Evolutionary conservation across 148 eudicot species (phyloP).

Genomic region (Diospyros lotus): DNA sequence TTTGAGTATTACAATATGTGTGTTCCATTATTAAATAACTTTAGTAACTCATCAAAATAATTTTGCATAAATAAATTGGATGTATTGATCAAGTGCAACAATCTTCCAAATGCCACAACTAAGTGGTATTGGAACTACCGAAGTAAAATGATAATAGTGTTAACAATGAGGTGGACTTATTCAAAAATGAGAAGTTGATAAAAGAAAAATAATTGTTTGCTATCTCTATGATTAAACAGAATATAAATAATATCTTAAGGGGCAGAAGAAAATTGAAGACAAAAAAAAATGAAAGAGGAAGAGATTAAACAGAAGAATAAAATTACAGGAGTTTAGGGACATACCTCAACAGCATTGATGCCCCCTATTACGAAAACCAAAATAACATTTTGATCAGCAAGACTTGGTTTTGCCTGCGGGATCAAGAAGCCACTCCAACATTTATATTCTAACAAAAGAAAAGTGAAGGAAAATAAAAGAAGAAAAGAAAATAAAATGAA

Average conservation of each 20-base stretch:
- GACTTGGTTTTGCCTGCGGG: constrained; percentile 86
- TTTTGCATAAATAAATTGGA: too few species aligned
- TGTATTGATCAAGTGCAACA: background rate
- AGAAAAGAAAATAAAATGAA: background rate
- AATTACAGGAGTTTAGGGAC: background rate
- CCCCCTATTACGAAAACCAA: constrained; percentile 88
- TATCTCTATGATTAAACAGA: background rate
- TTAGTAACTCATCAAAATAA: too few species aligned
- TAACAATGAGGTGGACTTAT: background rate
- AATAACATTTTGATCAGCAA: constrained; percentile 77
- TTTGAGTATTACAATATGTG: too few species aligned
- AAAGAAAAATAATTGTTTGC: background rate
- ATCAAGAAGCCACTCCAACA: constrained; percentile 15
- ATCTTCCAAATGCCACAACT: background rate
- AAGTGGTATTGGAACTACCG: background rate
- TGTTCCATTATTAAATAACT: too few species aligned
- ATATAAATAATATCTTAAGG: background rate
- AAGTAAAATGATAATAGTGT: background rate
- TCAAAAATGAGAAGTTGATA: background rate
- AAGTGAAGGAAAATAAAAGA: background rate
- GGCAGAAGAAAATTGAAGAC: background rate
- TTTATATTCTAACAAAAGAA: background rate
- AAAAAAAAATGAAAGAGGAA: background rate
- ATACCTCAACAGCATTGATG: constrained; percentile 81
- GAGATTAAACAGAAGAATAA: background rate